These are phyloP conservation scores for Trypanosoma caninum DNA, from an alignment of 208 protist species.

Conservation along the genomic window DNA sequence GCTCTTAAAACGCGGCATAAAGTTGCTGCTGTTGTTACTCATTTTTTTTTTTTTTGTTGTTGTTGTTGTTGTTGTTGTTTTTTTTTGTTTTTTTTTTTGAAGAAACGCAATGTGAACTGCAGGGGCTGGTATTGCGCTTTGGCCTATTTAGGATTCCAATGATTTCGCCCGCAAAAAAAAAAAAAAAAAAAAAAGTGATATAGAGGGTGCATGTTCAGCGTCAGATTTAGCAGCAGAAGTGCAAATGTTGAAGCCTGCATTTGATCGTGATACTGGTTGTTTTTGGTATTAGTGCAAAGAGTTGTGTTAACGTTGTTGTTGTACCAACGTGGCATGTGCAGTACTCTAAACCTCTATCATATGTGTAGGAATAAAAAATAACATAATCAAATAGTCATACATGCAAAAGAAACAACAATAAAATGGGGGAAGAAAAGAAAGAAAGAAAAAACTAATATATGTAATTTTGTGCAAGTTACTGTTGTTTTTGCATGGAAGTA, in stretches of 20 bases:
- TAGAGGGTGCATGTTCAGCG: slow-evolving; percentile 41
- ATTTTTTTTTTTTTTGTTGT: slow-evolving; percentile 12
- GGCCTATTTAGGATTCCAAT: slow-evolving; percentile 82
- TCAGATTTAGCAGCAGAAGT: slow-evolving; percentile 61
- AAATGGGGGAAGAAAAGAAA: slow-evolving; percentile 1
- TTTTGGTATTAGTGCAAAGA: slow-evolving; percentile 90
- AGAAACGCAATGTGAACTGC: slow-evolving; percentile 54
- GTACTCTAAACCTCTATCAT: slow-evolving; percentile 32
- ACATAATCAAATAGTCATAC: neutral
- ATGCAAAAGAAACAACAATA: neutral
- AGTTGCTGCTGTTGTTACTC: neutral
- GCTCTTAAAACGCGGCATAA: neutral
- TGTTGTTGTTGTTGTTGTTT: slow-evolving; percentile 6
- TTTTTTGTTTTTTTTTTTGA: slow-evolving; percentile 36
- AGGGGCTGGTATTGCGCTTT: slow-evolving; percentile 76
- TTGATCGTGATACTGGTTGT: slow-evolving; percentile 78
- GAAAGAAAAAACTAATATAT: neutral
- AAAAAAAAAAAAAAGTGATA: slow-evolving; percentile 95
- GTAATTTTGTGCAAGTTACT: no score
- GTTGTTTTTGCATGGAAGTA: neutral
- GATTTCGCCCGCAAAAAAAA: slow-evolving; percentile 92
- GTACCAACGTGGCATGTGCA: slow-evolving; percentile 90
- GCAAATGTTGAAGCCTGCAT: slow-evolving; percentile 44
- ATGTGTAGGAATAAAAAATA: neutral
- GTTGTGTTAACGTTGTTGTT: slow-evolving; percentile 86